Base-by-base conservation (phyloP, 495 filamentous ascomycete species). In the Hypoxylon cercidicola region DNA sequence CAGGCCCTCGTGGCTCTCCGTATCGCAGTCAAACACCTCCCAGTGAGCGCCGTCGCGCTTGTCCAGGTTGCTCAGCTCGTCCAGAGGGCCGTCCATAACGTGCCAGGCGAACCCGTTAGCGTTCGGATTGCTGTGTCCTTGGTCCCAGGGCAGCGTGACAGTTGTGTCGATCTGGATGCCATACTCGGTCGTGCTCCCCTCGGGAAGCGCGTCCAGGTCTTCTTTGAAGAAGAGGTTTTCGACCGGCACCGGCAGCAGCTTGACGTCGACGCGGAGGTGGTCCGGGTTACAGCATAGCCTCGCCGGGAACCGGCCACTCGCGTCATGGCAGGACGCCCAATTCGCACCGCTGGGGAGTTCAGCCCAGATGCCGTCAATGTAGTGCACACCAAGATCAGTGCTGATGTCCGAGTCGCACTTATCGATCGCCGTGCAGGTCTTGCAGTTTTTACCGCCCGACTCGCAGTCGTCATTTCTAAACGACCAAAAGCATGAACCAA, bases 161-260 rank as follows among this genome's bases (percentile, higher is more conserved):
- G 34, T 37, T n/a, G 2, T 37, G 34, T 37, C 34, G 3, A 37
- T 37, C 34, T 37, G 34, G 34, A 37, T 4, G 13, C 10, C 34
- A 37, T 12, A 37, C 3, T 37, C 13, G 10, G 10, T 12, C 34
- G 34, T 37, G 34, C 34, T 37, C 34, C 34, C 34, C 34, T 12
- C 34, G 34, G 34, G 34, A 37, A 37, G 34, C 34, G 34, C 13
- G 34, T 37, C 34, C 10, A 37, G 71, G 52, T 77, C 72, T 39
- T 79, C 77, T 52, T 75, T 77, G 41, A 71, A 70, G 41, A 79
- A 37, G 13, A 37, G 9, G 34, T 37, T 12, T 37, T 37, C 34
- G 34, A 37, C 34, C 34, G 34, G 68, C 30, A 68, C 70, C 20
- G 71, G 47, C 13, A 79, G 60, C 19, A 73, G 63, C 68, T 75